phyloP scores from a whole-genome alignment of 2,329 filamentous ascomycete genomes.

The Endoconidiophora laricicola region DNA sequence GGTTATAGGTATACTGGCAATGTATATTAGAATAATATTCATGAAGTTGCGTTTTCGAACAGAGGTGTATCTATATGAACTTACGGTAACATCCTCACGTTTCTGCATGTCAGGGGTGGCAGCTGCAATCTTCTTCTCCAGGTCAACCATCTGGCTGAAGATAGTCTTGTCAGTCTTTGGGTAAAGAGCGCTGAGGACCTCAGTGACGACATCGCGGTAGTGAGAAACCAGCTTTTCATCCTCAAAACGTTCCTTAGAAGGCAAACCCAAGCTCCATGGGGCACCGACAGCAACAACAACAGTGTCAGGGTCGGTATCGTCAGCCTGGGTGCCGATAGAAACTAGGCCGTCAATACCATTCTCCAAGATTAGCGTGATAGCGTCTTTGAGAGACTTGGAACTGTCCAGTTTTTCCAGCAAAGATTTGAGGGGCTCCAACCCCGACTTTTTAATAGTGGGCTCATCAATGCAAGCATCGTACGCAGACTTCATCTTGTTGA shows the following conservation, averaged over 20 bases:
- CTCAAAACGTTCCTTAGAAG: constrained; percentile 44
- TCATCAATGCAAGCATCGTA: constrained; percentile 53
- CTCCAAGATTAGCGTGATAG: constrained; percentile 29
- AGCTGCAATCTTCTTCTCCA: constrained; percentile 45
- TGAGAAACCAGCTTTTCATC: constrained; percentile 33
- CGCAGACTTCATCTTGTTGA: constrained; percentile 45
- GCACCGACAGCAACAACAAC: constrained; percentile 26
- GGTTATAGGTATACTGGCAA: constrained; percentile 45
- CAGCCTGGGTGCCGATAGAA: constrained; percentile 23
- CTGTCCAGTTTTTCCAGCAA: constrained; percentile 35
- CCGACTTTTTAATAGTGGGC: constrained; percentile 35
- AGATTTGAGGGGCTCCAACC: constrained; percentile 36
- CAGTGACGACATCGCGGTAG: constrained; percentile 25
- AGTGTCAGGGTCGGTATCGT: constrained; percentile 26
- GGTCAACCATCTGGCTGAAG: constrained; percentile 30
- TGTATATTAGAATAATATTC: not conserved
- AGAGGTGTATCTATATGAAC: constrained; percentile 8
- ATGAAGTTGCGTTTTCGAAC: not conserved
- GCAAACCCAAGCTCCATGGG: constrained; percentile 38
- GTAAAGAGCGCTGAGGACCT: constrained; percentile 19
- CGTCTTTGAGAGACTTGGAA: constrained; percentile 21
- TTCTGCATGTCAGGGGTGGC: constrained; percentile 41
- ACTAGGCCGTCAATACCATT: constrained; percentile 27
- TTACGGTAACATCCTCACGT: constrained; percentile 40
- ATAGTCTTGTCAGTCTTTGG: constrained; percentile 22